Evolutionary conservation across 1,139 yeast species (phyloP), one percentile per base, ranked within the genome.

Genomic region (Saccharomyces pastorianus): DNA sequence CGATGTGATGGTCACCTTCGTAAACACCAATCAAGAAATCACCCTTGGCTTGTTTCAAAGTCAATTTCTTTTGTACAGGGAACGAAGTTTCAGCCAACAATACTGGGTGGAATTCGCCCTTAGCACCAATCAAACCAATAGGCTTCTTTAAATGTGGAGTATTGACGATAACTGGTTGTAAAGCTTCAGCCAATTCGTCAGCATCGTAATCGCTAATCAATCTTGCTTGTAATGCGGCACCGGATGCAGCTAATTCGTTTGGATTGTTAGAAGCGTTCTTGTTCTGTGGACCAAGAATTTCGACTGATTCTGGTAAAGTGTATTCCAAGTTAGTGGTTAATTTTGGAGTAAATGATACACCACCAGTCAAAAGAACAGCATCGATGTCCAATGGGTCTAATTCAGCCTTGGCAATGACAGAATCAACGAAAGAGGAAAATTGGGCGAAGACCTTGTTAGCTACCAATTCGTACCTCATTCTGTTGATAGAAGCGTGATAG

Each of bases 171-270:
- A 88, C 81, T 49, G 97, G 95, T 72, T 88, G 87, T 64, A 85
- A 78, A 57, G 96, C 85, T 73, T 90, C 96, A 54, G 79, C 76
- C 64, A 93, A 80, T 74, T 91, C 98, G 53, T 87, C 95, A 57
- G 80, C 88, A 67, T 91, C 98, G 65, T 85, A 89, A 65, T 88
- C 88, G 49, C 63, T 56, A 61, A 91, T 79, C 70, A 95, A 77
- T 47, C 96, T 83, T 52, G 97, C 99, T 78, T 95, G 99, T 70
- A 93, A 80, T 57, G 99, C 97, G 59, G 96, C 96, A 75, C 99
- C 99, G 70, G 96, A 86, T 61, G 96, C 85, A 61, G 86, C 78
- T 67, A 90, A 79, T 76, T 95, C 99, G 66, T 88, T 83, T 58
- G 99, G 97, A 56, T 67, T 62, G 76, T 86, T 83, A 58, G 85